Evolutionary conservation across 1,139 yeast species (phyloP), one percentile per base, ranked within the genome.

Genomic region (Nadsonia commutata): DNA sequence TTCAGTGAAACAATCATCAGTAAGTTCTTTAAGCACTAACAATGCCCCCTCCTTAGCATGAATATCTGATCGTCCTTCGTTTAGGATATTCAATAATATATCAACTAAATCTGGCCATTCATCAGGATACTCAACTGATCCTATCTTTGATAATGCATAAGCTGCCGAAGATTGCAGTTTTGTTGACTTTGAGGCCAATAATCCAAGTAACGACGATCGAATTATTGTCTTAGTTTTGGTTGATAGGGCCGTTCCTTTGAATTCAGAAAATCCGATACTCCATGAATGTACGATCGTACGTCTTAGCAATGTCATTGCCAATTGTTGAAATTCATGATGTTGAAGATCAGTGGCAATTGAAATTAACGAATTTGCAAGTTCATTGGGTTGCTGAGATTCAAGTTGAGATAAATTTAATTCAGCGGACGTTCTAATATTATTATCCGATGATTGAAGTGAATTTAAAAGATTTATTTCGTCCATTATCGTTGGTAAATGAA

Each of bases 91-190:
- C 54, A 75, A 74, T 40, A 82, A 56, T 11, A 60, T 55, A 17
- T 64, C 61, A 46, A 88, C 58, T 41, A 88, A 65, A 22, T 69
- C 71, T 0, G 96, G 95, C 97, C 97, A 88, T 56, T 85, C 94
- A 54, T 90, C 97, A 0, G 98, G 98, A 56, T 76, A 88, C 55
- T 88, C 98, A 1, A 80, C 83, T 1, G 84, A 80, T 1, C 95
- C 88, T 18, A 88, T 81, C 53, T 81, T 94, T 2, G 82, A 81
- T 19, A 84, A 16, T 3, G 33, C n/a, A 9, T 27, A 27, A 6
- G 33, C 33, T 4, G n/a, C n/a, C 16, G 16, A 4, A 16, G 33
- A 11, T 27, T 4, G 33, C 16, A 27, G 16, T 7, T 13, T 27
- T 4, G n/a, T 9, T 4, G 33, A 27, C 16, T 27, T 13, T 11